Percentiles rank a stretch among this genome's conserved stretches.
Conservation (phyloP, 805 yeast genomes). For the Myxozyma melibiosi region DNA sequence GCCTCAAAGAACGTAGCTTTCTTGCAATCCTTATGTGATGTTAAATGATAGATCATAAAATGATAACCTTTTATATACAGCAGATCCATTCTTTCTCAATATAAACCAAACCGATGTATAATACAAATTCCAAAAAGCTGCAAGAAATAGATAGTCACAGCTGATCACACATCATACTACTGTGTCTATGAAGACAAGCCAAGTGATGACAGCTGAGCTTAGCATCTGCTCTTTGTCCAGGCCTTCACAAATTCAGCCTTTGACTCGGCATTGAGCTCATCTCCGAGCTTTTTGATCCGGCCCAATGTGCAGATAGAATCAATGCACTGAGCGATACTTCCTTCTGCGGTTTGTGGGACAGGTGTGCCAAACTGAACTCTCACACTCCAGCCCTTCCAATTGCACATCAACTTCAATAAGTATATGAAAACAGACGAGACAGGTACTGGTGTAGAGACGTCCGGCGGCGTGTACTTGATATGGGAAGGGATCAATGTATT, state of each 20-base stretch:
- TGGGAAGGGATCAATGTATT: constrained; percentile 38
- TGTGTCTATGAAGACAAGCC: too few relatives aligned
- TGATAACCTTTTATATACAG: too few relatives aligned
- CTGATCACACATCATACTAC: too few relatives aligned
- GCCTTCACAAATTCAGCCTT: constrained; percentile 51
- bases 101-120: too few relatives aligned
- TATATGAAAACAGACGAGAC: constrained; percentile 34
- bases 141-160: too few relatives aligned
- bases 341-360: constrained; percentile 17
- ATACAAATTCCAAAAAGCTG: too few relatives aligned
- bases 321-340: constrained; percentile 24
- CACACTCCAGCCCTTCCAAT: constrained; percentile 36
- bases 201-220: background rate
- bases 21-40: too few relatives aligned
- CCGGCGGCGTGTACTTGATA: constrained; percentile 42
- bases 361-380: constrained; percentile 40
- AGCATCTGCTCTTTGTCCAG: constrained; percentile 37
- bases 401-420: constrained; percentile 33
- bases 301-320: constrained; percentile 46
- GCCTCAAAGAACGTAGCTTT: too few relatives aligned
- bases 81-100: too few relatives aligned
- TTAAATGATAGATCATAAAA: too few relatives aligned
- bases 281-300: constrained; percentile 53
- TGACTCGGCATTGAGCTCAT: constrained; percentile 47
- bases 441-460: constrained; percentile 44